These are phyloP conservation scores for Candida sakaeoensis DNA, from an alignment of 805 yeast genomes.

Conservation along the genomic window DNA sequence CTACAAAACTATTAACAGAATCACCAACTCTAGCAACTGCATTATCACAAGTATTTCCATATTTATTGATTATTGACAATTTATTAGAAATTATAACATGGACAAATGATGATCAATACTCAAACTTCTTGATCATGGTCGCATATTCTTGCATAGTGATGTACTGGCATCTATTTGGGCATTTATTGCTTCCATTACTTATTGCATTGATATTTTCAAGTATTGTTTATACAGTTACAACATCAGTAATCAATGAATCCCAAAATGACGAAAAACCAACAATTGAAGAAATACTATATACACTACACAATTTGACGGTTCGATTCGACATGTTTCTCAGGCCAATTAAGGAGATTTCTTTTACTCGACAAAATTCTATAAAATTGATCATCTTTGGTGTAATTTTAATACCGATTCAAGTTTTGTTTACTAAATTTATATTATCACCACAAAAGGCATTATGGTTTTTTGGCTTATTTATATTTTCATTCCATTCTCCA, in stretches of 20 bases:
- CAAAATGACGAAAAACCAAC: constrained; percentile 47
- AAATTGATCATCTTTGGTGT: constrained; percentile 27
- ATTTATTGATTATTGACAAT: constrained; percentile 42
- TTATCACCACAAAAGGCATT: constrained; percentile 30
- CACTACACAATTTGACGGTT: constrained; percentile 42
- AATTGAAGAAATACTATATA: constrained; percentile 48
- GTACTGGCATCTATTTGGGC: constrained; percentile 40
- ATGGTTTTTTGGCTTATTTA: constrained; percentile 34
- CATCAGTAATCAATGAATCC: constrained; percentile 39
- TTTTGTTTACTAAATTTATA: constrained; percentile 28
- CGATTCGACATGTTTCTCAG: constrained; percentile 39
- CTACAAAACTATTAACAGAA: constrained; percentile 33
- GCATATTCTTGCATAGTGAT: constrained; percentile 35
- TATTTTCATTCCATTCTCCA: constrained; percentile 45
- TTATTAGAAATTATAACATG: constrained; percentile 47
- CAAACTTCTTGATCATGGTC: constrained; percentile 41
- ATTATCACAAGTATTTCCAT: constrained; percentile 46
- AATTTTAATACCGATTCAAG: constrained; percentile 43
- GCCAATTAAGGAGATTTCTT: constrained; percentile 33
- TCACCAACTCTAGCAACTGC: constrained; percentile 46
- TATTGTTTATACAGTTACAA: constrained; percentile 43
- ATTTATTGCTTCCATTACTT: constrained; percentile 37
- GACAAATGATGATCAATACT: constrained; percentile 51
- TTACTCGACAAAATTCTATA: constrained; percentile 23
- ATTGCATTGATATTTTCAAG: constrained; percentile 35